Percentiles rank a stretch among this genome's conserved stretches.
phyloP scores from a whole-genome alignment of 208 protist species.

The Leishmania tropica region DNA sequence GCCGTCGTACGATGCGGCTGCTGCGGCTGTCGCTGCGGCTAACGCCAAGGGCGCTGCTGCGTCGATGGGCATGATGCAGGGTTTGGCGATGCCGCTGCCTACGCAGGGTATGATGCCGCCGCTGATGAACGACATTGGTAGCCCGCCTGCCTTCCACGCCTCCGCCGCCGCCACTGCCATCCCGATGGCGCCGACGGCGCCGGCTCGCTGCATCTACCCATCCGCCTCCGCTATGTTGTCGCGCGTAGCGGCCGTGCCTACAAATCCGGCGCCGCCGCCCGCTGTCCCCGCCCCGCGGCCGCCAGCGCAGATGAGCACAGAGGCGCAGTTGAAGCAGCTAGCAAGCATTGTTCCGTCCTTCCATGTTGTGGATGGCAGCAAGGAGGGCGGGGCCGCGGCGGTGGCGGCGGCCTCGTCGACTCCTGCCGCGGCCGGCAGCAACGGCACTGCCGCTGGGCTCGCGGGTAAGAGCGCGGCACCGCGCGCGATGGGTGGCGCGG shows the following conservation, averaged over 20 bases:
- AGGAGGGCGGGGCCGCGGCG: constrained; percentile 1
- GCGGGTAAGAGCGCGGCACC: background rate
- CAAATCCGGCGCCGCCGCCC: background rate
- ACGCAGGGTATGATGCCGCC: background rate
- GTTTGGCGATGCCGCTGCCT: background rate
- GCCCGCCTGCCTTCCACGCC: background rate
- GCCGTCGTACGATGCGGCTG: constrained; percentile 29
- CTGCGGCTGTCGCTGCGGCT: constrained; percentile 8
- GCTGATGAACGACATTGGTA: background rate
- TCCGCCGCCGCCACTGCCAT: background rate
- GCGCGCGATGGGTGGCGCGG: constrained; percentile 8
- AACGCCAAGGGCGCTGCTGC: constrained; percentile 3
- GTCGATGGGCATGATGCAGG: background rate
- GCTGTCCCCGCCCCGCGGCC: background rate
- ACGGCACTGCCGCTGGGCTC: background rate
- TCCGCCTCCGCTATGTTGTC: constrained; percentile 24
- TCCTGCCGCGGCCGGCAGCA: background rate
- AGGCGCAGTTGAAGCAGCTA: constrained; percentile 45
- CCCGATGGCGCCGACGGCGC: background rate
- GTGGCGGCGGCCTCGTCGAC: background rate
- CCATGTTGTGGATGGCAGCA: constrained; percentile 49
- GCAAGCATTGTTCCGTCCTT: constrained; percentile 73
- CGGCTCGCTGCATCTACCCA: constrained; percentile 18
- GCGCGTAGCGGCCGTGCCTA: background rate
- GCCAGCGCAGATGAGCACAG: constrained; percentile 18